A percentile compares a stretch with the other conserved stretches of the same genome.
Conservation (phyloP, 2,329 filamentous ascomycete genomes). For the Microdochium bolleyi region DNA sequence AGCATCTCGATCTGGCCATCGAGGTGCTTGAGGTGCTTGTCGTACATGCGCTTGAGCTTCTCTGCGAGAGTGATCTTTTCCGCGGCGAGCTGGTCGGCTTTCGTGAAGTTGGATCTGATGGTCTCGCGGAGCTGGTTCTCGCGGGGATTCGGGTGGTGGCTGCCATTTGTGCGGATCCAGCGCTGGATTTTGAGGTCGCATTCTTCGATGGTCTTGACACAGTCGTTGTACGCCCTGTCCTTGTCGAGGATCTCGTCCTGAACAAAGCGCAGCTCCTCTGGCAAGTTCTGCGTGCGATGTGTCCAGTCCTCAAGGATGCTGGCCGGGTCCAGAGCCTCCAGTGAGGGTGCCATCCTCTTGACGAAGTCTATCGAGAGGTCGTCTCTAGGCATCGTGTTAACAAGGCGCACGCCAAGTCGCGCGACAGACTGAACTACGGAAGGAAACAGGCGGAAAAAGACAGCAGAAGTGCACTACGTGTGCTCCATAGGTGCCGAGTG, state of each 20-base stretch:
- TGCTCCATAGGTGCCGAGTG: neutral
- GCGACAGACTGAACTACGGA: neutral
- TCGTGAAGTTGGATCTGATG: conserved; percentile 60
- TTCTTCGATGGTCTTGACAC: conserved; percentile 60
- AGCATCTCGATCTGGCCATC: conserved; percentile 56
- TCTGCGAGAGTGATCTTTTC: conserved; percentile 67
- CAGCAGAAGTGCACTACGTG: neutral
- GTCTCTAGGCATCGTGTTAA: conserved; percentile 68
- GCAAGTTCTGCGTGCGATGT: conserved; percentile 67
- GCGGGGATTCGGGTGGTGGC: conserved; percentile 65
- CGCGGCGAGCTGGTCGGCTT: conserved; percentile 61
- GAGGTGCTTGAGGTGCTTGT: conserved; percentile 55
- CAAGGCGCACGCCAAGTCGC: conserved; percentile 16
- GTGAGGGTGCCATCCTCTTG: conserved; percentile 52
- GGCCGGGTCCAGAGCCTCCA: conserved; percentile 54
- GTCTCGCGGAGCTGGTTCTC: conserved; percentile 60
- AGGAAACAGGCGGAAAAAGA: neutral
- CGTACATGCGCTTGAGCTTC: conserved; percentile 51
- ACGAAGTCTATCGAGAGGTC: conserved; percentile 64
- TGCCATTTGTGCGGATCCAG: conserved; percentile 71
- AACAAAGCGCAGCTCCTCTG: conserved; percentile 74
- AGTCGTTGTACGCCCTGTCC: conserved; percentile 63
- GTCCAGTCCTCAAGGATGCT: conserved; percentile 74
- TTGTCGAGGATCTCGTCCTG: conserved; percentile 79
- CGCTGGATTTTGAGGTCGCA: conserved; percentile 72